Evolutionary conservation across 106 monocot genomes (phyloP).

Genomic region (Allium sativum): DNA sequence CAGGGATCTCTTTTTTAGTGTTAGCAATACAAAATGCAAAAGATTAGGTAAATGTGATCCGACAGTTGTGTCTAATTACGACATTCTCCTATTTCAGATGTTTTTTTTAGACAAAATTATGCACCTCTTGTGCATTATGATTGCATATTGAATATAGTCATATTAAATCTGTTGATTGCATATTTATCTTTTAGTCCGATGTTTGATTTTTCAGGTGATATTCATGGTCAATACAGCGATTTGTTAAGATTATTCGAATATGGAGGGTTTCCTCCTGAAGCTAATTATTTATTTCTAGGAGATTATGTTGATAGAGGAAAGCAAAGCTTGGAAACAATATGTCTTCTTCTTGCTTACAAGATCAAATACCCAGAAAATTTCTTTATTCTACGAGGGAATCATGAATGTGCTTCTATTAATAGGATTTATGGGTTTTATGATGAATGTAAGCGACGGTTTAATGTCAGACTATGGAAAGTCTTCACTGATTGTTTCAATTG

Average conservation of each 20-base stretch:
- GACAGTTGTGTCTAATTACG: too few species aligned
- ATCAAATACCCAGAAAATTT: slow-evolving; percentile 47
- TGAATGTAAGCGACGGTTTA: slow-evolving; percentile 45
- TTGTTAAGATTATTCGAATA: slow-evolving; percentile 43
- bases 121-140: too few species aligned
- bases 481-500: slow-evolving; percentile 48
- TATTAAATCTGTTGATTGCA: too few species aligned
- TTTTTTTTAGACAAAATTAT: too few species aligned
- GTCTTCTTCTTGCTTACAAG: slow-evolving; percentile 43
- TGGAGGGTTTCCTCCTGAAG: slow-evolving; percentile 41
- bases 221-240: slow-evolving; percentile 43
- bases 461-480: slow-evolving; percentile 39
- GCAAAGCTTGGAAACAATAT: slow-evolving; percentile 46
- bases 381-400: slow-evolving; percentile 39
- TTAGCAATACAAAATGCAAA: too few species aligned
- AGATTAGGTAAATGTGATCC: too few species aligned
- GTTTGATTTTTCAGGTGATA: slow-evolving; percentile 26
- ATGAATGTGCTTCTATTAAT: slow-evolving; percentile 48
- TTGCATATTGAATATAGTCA: too few species aligned
- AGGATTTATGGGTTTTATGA: slow-evolving; percentile 49
- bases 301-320: slow-evolving; percentile 45
- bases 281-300: slow-evolving; percentile 41
- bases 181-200: neutral
- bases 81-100: too few species aligned
- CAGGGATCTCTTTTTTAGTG: too few species aligned